Evolutionary conservation across 495 filamentous ascomycete genomes (phyloP).

Genomic region (Peziza echinospora): DNA sequence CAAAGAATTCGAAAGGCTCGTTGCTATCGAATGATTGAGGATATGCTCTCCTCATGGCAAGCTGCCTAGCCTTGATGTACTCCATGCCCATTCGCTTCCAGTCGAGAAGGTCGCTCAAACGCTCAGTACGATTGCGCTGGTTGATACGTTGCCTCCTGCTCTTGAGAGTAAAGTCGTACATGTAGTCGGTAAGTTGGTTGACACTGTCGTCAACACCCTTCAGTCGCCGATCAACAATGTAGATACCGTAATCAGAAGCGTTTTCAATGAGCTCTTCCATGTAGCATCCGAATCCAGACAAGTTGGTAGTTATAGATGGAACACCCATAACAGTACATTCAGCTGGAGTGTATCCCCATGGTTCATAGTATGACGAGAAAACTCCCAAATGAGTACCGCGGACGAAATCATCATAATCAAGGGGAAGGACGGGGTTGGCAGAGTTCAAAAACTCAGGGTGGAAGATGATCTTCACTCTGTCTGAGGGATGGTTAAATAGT

Average conservation of each 20-base stretch:
- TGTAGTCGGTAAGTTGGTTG: conserved; percentile 76
- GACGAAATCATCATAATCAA: conserved; percentile 98
- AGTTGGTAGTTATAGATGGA: conserved; percentile 91
- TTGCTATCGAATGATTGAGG: conserved; percentile 61
- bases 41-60: conserved; percentile 81
- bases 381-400: conserved; percentile 88
- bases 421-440: conserved; percentile 76
- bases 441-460: conserved; percentile 95
- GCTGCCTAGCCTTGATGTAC: conserved; percentile 89
- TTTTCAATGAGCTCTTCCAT: conserved; percentile 99
- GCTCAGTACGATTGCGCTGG: conserved; percentile 92
- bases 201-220: conserved; percentile 97
- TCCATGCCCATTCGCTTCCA: conserved; percentile 99
- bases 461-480: conserved; percentile 94
- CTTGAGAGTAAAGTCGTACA: conserved; percentile 91
- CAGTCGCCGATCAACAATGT: conserved; percentile 85
- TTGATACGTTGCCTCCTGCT: conserved; percentile 92
- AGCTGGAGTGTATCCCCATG: conserved; percentile 95
- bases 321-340: conserved; percentile 99
- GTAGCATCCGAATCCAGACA: conserved; percentile 95
- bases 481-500: conserved; percentile 83
- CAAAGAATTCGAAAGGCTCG: conserved; percentile 66
- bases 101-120: conserved; percentile 80
- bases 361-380: conserved; percentile 96
- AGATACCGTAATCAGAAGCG: conserved; percentile 91